Conservation (phyloP, 805 yeast species). For the Kuraishia cidri region DNA sequence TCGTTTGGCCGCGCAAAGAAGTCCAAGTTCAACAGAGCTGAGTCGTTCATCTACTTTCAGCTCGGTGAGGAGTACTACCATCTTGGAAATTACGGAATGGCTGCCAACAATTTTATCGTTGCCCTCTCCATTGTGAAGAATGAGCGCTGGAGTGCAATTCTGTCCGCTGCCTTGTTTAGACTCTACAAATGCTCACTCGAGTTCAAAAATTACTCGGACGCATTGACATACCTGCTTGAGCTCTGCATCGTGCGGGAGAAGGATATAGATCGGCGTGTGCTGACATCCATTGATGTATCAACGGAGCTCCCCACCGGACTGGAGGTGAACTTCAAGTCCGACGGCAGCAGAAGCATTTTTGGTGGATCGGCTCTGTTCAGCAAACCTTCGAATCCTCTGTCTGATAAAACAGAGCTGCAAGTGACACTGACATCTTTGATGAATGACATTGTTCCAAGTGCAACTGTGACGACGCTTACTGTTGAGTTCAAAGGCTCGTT, state of each 20-base stretch:
- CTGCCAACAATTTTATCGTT: constrained; percentile 30
- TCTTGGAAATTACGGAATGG: constrained; percentile 24
- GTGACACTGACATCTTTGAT: constrained; percentile 17
- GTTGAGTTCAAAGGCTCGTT: neutral
- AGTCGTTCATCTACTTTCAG: constrained; percentile 34
- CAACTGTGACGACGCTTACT: neutral
- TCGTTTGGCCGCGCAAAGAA: constrained; percentile 24
- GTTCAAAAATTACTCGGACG: constrained; percentile 20
- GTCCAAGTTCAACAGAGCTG: constrained; percentile 25
- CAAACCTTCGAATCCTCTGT: constrained; percentile 8
- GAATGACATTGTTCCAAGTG: constrained; percentile 8
- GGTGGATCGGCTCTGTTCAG: constrained; percentile 10
- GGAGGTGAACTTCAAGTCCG: constrained; percentile 5
- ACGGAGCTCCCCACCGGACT: too few relatives aligned
- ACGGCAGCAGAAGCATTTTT: constrained; percentile 10
- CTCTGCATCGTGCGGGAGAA: constrained; percentile 15
- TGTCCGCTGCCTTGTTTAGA: constrained; percentile 21
- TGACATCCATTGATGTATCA: neutral
- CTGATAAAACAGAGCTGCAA: constrained; percentile 19
- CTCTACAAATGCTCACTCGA: constrained; percentile 27
- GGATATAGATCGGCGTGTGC: neutral
- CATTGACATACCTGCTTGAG: constrained; percentile 22
- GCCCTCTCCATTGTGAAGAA: constrained; percentile 25
- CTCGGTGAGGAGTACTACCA: constrained; percentile 38
- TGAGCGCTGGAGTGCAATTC: constrained; percentile 31